Evolutionary conservation across 2,329 filamentous ascomycete species (phyloP).

Genomic region (Dactylonectria macrodidyma): DNA sequence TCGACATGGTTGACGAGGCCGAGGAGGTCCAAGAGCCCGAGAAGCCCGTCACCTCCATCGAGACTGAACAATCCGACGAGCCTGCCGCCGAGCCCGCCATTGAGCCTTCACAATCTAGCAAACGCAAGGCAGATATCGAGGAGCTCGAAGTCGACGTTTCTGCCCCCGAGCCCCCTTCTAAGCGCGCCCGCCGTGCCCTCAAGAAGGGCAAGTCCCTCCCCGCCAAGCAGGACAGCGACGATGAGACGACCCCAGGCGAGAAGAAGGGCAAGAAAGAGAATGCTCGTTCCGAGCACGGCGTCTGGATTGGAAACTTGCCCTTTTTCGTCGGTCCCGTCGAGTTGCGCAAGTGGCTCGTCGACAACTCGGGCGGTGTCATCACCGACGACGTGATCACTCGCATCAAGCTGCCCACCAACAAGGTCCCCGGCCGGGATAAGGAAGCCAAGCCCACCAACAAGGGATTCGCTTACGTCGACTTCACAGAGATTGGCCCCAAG

Average conservation of each 20-base stretch:
- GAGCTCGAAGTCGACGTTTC: constrained; percentile 92
- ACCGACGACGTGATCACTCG: constrained; percentile 83
- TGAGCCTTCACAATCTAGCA: constrained; percentile 52
- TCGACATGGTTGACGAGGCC: constrained; percentile 30
- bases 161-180: constrained; percentile 94
- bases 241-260: constrained; percentile 52
- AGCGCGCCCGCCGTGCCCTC: constrained; percentile 89
- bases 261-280: constrained; percentile 61
- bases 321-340: constrained; percentile 83
- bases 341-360: constrained; percentile 84
- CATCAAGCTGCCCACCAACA: constrained; percentile 81
- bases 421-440: constrained; percentile 59
- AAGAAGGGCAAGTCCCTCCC: constrained; percentile 83
- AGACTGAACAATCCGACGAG: constrained; percentile 31
- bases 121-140: constrained; percentile 79
- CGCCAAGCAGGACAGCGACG: constrained; percentile 55
- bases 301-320: constrained; percentile 98
- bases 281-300: constrained; percentile 82
- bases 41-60: constrained; percentile 28
- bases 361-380: constrained; percentile 77
- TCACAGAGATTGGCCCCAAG: constrained; percentile 78
- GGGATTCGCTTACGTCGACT: constrained; percentile 97
- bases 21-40: constrained; percentile 13
- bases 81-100: constrained; percentile 2
- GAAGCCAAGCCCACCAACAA: constrained; percentile 73